Evolutionary conservation across 352 stramenopile genomes (phyloP).

Genomic region (Globisporangium nunn): DNA sequence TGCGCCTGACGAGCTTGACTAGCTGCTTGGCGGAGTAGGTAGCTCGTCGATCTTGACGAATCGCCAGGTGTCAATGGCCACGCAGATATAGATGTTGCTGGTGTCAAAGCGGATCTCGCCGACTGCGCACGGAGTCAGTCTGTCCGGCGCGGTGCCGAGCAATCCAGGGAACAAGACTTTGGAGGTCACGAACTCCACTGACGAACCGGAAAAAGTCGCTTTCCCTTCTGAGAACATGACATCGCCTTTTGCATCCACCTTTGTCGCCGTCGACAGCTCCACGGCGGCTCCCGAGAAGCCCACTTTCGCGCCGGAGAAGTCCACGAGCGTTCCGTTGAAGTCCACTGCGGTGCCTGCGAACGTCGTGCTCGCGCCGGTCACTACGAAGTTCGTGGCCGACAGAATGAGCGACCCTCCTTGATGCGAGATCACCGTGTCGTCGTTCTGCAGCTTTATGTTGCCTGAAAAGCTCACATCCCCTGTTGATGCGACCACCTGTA

Average conservation of each 20-base stretch:
- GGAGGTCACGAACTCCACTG: constrained; percentile 7
- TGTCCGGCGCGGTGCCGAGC: constrained; percentile 1
- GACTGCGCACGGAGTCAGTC: constrained; percentile 6
- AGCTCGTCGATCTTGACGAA: constrained; percentile 2
- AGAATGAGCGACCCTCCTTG: constrained; percentile 25
- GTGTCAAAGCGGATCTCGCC: constrained; percentile 11
- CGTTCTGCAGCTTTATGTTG: constrained; percentile 15
- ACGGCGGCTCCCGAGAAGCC: constrained; percentile 10
- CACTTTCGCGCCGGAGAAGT: constrained; percentile 2
- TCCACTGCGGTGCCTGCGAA: constrained; percentile 7
- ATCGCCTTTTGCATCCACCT: constrained; percentile 8
- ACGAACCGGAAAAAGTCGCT: constrained; percentile 2
- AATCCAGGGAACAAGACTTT: constrained; percentile 11
- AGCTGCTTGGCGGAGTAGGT: not conserved
- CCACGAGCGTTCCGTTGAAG: constrained; percentile 2
- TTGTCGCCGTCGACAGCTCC: constrained; percentile 6
- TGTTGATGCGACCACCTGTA: constrained; percentile 14
- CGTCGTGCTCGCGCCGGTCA: constrained; percentile 6
- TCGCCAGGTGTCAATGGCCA: not conserved
- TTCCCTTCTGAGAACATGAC: constrained; percentile 2
- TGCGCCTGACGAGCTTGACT: too few species aligned
- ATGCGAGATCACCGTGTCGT: constrained; percentile 21
- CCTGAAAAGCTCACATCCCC: constrained; percentile 24
- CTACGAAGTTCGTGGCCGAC: constrained; percentile 13
- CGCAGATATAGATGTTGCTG: constrained; percentile 7